phyloP scores from a whole-genome alignment of 129 eudicot genomes.

The Smallanthus sonchifolius region DNA sequence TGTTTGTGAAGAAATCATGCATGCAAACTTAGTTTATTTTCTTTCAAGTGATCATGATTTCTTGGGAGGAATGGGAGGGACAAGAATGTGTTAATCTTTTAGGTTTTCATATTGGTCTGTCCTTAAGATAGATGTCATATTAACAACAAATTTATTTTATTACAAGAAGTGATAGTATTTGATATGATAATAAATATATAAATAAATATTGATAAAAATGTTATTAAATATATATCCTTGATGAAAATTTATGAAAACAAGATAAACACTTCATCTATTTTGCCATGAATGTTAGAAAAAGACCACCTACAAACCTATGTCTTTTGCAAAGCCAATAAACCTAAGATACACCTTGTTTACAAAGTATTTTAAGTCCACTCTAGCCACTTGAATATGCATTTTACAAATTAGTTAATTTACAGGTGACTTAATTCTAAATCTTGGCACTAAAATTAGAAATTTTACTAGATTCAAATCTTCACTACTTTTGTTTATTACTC shows the following conservation, averaged over 20 bases:
- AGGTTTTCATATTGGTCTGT: not conserved
- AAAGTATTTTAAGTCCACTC: not conserved
- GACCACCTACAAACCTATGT: not conserved
- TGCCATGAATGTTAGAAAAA: not conserved
- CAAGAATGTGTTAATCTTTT: not conserved
- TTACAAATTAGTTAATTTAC: not conserved
- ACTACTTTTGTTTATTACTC: not conserved
- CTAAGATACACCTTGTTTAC: not conserved
- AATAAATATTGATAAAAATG: slow-evolving; percentile 1
- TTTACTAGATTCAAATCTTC: not conserved
- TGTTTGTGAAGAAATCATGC: slow-evolving; percentile 17
- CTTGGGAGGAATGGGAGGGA: slow-evolving; percentile 2
- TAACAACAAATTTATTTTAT: not conserved
- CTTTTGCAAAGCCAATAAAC: not conserved
- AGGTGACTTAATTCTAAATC: not conserved
- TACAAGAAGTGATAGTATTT: not conserved
- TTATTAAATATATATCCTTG: not conserved
- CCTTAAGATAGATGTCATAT: not conserved
- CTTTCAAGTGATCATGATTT: not conserved
- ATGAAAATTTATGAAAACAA: not conserved
- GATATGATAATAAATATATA: not conserved
- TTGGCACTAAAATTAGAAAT: not conserved
- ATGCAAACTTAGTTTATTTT: not conserved
- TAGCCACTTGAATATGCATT: not conserved
- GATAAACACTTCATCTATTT: not conserved